phyloP scores from a whole-genome alignment of 139 green algal species.

The Coccomyxa sp. region DNA sequence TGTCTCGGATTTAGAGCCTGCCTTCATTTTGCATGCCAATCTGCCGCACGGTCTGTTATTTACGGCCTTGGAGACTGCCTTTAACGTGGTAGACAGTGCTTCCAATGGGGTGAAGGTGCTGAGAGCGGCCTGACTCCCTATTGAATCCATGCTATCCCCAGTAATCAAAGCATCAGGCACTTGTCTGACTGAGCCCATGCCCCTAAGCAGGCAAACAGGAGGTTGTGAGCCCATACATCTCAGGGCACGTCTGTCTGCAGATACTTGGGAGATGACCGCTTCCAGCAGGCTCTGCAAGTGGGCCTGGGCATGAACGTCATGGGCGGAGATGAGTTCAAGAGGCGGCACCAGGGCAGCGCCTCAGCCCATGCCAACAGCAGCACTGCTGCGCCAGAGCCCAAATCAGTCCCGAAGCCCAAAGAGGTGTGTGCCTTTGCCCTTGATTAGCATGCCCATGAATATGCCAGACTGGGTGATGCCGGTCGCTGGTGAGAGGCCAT shows the following conservation, averaged over 20 bases:
- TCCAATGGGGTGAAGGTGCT: no score
- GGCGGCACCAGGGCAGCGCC: slow-evolving; percentile 12
- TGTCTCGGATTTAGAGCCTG: no score
- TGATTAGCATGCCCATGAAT: no score
- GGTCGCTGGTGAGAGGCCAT: no score
- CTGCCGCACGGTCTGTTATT: no score
- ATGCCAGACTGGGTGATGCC: no score
- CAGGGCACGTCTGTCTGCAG: neutral
- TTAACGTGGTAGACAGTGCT: no score
- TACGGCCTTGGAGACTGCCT: no score
- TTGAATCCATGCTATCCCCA: neutral
- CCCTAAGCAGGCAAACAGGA: neutral
- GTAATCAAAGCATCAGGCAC: neutral
- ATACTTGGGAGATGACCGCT: slow-evolving; percentile 64
- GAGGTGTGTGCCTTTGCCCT: no score
- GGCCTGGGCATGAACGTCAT: slow-evolving; percentile 55
- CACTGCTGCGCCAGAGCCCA: slow-evolving; percentile 9
- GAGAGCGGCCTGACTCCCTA: no score
- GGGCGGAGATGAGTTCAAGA: slow-evolving; percentile 21
- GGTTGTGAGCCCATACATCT: neutral
- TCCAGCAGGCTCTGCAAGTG: slow-evolving; percentile 63
- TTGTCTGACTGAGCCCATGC: no score
- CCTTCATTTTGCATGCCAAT: no score
- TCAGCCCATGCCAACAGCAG: neutral
- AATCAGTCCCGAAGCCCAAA: neutral